Evolutionary conservation across 441 rosid species (phyloP).

Genomic region (Brassica hybrid): DNA sequence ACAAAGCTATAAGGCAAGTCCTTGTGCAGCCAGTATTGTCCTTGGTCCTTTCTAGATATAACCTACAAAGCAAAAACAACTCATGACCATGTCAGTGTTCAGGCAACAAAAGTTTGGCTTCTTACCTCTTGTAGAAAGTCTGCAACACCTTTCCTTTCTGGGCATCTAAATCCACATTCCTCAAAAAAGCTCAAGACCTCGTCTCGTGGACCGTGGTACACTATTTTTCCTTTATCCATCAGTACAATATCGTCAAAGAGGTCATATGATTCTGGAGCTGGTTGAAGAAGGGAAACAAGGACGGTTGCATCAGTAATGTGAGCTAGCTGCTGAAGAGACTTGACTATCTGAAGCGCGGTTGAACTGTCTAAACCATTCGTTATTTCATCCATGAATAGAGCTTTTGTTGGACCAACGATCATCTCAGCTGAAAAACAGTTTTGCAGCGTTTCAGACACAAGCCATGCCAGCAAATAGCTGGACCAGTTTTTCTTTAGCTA

Average conservation of each 20-base stretch:
- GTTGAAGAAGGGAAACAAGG: constrained; percentile 62
- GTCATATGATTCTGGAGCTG: constrained; percentile 60
- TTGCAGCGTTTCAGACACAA: not conserved
- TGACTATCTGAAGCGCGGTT: constrained; percentile 59
- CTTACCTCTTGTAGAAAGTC: constrained; percentile 65
- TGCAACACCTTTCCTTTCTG: constrained; percentile 61
- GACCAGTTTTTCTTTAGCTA: not conserved
- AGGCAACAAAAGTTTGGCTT: not conserved
- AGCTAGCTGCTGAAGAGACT: constrained; percentile 59
- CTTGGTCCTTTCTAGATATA: constrained; percentile 62
- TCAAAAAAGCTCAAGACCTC: constrained; percentile 46
- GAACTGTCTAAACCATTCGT: constrained; percentile 68
- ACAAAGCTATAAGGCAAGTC: constrained; percentile 46
- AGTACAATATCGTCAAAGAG: constrained; percentile 63
- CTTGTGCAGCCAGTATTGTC: constrained; percentile 53
- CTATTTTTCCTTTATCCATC: constrained; percentile 57
- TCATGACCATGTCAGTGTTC: not conserved
- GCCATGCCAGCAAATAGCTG: not conserved
- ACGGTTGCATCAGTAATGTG: constrained; percentile 54
- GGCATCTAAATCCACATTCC: constrained; percentile 64
- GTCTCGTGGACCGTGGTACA: constrained; percentile 57
- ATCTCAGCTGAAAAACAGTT: constrained; percentile 43
- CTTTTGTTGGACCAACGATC: constrained; percentile 63
- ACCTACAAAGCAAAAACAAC: constrained; percentile 43
- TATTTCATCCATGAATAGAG: constrained; percentile 67